phyloP scores from a whole-genome alignment of 208 protist genomes.

The Leishmania arabica region DNA sequence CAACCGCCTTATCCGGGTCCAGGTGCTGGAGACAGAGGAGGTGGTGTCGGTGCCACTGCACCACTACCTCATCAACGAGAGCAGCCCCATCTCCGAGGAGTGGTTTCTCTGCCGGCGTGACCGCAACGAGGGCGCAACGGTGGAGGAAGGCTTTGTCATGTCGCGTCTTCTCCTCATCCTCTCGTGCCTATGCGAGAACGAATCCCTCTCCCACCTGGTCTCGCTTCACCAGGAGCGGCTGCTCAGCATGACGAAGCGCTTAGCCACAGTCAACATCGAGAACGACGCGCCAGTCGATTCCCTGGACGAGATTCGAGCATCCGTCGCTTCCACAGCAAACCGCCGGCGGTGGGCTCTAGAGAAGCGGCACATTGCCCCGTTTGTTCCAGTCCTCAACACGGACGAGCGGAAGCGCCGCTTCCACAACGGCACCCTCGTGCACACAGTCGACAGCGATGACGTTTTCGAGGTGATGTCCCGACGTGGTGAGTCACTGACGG shows the following conservation, averaged over 20 bases:
- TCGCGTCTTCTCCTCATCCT: slow-evolving; percentile 84
- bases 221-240: slow-evolving; percentile 51
- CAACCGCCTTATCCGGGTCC: slow-evolving; percentile 37
- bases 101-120: slow-evolving; percentile 43
- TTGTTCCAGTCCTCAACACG: slow-evolving; percentile 65
- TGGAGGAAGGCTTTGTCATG: slow-evolving; percentile 85
- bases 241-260: slow-evolving; percentile 58
- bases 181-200: slow-evolving; percentile 82
- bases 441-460: slow-evolving; percentile 19
- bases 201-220: slow-evolving; percentile 64
- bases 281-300: slow-evolving; percentile 79
- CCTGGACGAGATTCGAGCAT: slow-evolving; percentile 72
- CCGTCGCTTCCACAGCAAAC: slow-evolving; percentile 60
- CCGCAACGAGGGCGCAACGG: slow-evolving; percentile 40
- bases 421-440: slow-evolving; percentile 64
- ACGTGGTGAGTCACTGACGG: slow-evolving; percentile 27
- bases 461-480: slow-evolving; percentile 32
- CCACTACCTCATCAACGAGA: slow-evolving; percentile 56
- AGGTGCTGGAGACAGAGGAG: slow-evolving; percentile 41
- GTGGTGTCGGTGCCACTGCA: slow-evolving; percentile 38
- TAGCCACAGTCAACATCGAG: slow-evolving; percentile 71
- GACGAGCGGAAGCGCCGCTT: slow-evolving; percentile 49
- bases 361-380: slow-evolving; percentile 40
- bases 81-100: slow-evolving; percentile 59
- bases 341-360: slow-evolving; percentile 32